Percentiles rank a stretch among this genome's conserved stretches.
phyloP scores from a whole-genome alignment of 148 eudicot genomes.

The Arbutus unedo region DNA sequence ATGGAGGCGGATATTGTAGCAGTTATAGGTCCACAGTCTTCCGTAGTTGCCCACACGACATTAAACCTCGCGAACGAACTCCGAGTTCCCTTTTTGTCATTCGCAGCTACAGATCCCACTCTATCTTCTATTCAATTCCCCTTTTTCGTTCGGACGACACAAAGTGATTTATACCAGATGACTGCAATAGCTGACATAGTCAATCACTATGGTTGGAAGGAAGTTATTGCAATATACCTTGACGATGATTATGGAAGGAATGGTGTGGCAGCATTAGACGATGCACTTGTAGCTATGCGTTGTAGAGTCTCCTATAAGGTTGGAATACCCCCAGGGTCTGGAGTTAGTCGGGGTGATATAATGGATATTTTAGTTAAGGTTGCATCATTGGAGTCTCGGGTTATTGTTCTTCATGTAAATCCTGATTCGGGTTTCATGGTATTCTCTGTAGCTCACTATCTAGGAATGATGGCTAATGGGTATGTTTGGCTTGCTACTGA shows the following conservation, averaged over 20 bases:
- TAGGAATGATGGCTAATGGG: conserved; percentile 82
- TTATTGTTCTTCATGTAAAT: conserved; percentile 68
- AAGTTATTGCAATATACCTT: conserved; percentile 59
- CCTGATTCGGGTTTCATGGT: conserved; percentile 58
- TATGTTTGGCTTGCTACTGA: conserved; percentile 92
- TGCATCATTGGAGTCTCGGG: conserved; percentile 67
- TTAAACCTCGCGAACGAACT: conserved; percentile 67
- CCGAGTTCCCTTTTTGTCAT: conserved; percentile 74
- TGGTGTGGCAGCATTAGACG: conserved; percentile 70
- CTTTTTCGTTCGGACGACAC: conserved; percentile 67
- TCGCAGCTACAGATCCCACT: conserved; percentile 87
- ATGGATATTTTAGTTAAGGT: conserved; percentile 75
- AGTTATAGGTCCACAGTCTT: conserved; percentile 90
- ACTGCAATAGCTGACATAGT: conserved; percentile 73
- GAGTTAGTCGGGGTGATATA: conserved; percentile 49
- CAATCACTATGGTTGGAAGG: conserved; percentile 67
- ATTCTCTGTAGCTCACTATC: conserved; percentile 63
- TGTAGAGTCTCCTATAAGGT: conserved; percentile 68
- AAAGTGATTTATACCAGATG: conserved; percentile 84
- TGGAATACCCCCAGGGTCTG: conserved; percentile 56
- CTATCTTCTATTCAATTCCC: conserved; percentile 74
- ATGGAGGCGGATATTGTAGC: conserved; percentile 81
- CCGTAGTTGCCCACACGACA: conserved; percentile 66
- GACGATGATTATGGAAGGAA: conserved; percentile 96
- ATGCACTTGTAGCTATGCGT: conserved; percentile 67